Evolutionary conservation across 75 land plant genomes (phyloP).

Genomic region (Cunninghamia lanceolata): DNA sequence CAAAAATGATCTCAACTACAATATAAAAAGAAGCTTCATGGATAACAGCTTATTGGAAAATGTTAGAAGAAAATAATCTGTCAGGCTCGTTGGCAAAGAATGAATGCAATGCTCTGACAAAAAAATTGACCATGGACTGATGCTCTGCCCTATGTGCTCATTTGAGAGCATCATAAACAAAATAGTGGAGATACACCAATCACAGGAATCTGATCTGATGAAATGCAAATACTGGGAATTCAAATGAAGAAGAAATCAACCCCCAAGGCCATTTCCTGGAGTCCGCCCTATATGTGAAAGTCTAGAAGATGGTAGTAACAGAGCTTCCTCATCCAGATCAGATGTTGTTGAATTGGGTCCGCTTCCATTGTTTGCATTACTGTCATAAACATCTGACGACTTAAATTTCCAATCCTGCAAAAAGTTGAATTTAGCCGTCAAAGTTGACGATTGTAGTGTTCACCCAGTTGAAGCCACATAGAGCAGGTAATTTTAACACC

Average conservation of each 20-base stretch:
- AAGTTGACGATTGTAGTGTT: neutral
- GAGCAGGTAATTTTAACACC: neutral
- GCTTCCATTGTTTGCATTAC: constrained; percentile 19
- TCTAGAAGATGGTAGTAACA: constrained; percentile 44
- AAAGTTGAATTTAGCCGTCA: neutral
- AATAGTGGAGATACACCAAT: neutral
- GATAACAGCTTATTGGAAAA: neutral
- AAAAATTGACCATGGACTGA: neutral
- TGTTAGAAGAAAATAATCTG: constrained; percentile 5
- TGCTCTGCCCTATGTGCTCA: constrained; percentile 4
- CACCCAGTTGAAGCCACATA: neutral
- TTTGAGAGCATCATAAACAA: constrained; percentile 13
- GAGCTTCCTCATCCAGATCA: constrained; percentile 61
- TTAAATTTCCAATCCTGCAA: constrained; percentile 64
- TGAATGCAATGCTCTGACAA: constrained; percentile 8
- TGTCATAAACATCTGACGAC: constrained; percentile 43
- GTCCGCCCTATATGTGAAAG: constrained; percentile 46
- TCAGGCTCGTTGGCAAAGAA: constrained; percentile 4
- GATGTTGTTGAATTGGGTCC: constrained; percentile 19
- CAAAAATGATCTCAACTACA: constrained; percentile 3
- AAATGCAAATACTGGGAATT: neutral
- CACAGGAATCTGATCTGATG: neutral
- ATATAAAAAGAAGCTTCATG: neutral
- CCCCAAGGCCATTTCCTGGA: neutral
- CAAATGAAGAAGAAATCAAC: constrained; percentile 4